These are phyloP conservation scores for Carex kokanica DNA, from an alignment of 176 grass and related monocot genomes.

Conservation along the genomic window DNA sequence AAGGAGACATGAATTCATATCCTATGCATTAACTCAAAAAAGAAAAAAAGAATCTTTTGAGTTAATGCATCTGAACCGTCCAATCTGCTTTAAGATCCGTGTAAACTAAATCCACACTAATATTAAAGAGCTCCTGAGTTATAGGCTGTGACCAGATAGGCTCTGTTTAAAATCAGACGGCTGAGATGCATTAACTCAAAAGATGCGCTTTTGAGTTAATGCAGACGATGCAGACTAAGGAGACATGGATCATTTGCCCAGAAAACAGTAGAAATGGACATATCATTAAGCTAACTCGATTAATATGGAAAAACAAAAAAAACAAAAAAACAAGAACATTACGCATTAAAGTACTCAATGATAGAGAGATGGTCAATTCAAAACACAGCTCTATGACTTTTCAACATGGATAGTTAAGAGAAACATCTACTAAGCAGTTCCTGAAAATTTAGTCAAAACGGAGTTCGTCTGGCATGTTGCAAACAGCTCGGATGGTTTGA, in stretches of 20 bases:
- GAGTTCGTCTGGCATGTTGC: conserved; percentile 74
- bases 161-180: no score
- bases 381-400: conserved; percentile 5
- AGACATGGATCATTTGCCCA: not conserved
- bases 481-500: conserved; percentile 67
- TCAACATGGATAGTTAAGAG: not conserved
- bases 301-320: not conserved
- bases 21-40: no score
- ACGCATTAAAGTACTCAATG: not conserved
- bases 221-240: no score
- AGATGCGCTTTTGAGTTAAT: no score
- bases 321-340: not conserved
- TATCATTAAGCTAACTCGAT: not conserved
- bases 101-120: no score
- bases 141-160: no score
- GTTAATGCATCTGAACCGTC: no score
- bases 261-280: not conserved
- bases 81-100: no score
- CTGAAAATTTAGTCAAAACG: conserved; percentile 25
- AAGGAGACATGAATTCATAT: not conserved
- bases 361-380: not conserved
- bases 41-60: no score
- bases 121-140: no score
- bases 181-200: no score
- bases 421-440: not conserved